Evolutionary conservation across 148 eudicot genomes (phyloP), one percentile per base, ranked within the genome.

Genomic region (Fagopyrum esculentum): DNA sequence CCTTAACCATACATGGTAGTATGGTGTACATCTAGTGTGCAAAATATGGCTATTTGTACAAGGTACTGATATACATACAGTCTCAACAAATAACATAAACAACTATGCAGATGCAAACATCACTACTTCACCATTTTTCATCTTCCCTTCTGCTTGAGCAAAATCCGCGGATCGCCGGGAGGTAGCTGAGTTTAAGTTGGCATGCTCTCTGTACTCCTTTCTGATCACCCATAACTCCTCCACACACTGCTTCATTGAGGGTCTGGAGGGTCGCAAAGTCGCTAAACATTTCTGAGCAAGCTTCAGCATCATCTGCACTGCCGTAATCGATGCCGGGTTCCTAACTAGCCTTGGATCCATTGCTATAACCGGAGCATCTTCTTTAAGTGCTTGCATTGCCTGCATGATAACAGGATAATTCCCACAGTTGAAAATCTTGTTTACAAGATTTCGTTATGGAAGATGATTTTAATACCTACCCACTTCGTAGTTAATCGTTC

Each of bases 331-430:
- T 49, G 88, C 86, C 5, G 93, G 89, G 64, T 56, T 89, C 78
- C 97, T 81, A 19, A 82, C 71, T 17, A 89, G 76, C 63, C 84
- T 88, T 64, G 88, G 87, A 77, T 91, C 94, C 94, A 91, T 88
- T 75, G 83, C 90, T 77, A 89, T 59, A 47, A 89, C 88, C 17
- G 84, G 84, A 49, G 82, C 79, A 4, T 90, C 86, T 15, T 77
- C 83, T 84, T 77, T 92, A n/a, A 89, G 81, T 73, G 79, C 86
- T 60, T 75, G 73, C 82, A 91, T 15, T 40, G 93, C 96, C 96
- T 91, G 82, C 80, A 77, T 74, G 6, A 63, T 29, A 63, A 29
- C 44, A 30, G 30, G 69, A 63, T 13, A 63, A 66, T 43, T 6
- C 47, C 71, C 47, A 61, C 68, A 29, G 44, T 40, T 63, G 43